phyloP scores from a whole-genome alignment of 202 grass and related monocot genomes.

The Carex arenaria region DNA sequence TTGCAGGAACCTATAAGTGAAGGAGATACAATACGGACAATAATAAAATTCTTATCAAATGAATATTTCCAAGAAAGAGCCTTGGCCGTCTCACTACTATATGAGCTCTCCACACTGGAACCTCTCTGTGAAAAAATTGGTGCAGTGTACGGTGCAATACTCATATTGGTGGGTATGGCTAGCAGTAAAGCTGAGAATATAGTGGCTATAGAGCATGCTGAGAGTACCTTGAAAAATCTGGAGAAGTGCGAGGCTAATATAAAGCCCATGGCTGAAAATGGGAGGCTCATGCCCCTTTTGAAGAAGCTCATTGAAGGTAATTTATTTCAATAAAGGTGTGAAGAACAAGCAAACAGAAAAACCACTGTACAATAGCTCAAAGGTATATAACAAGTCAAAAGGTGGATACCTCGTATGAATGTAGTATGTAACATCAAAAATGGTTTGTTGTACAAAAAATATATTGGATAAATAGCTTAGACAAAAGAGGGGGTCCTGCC shows the following conservation, averaged over 20 bases:
- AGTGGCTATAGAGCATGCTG: slow-evolving; percentile 56
- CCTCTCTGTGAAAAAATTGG: slow-evolving; percentile 51
- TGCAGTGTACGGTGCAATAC: slow-evolving; percentile 59
- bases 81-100: slow-evolving; percentile 51
- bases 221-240: slow-evolving; percentile 66
- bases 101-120: slow-evolving; percentile 55
- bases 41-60: slow-evolving; percentile 71
- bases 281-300: slow-evolving; percentile 66
- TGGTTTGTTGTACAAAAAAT: neutral
- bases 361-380: neutral
- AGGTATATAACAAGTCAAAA: neutral
- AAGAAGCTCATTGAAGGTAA: slow-evolving; percentile 49
- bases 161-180: slow-evolving; percentile 70
- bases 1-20: slow-evolving; percentile 49
- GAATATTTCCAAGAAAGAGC: slow-evolving; percentile 70
- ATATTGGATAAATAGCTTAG: neutral
- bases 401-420: neutral
- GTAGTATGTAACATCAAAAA: neutral
- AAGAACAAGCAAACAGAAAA: neutral
- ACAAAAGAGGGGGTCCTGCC: neutral
- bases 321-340: neutral
- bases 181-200: slow-evolving; percentile 67
- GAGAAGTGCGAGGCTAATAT: slow-evolving; percentile 63
- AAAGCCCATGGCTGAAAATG: slow-evolving; percentile 87
- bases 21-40: slow-evolving; percentile 65